Conservation (phyloP, 495 filamentous ascomycete genomes). For the Alectoria sarmentosa region DNA sequence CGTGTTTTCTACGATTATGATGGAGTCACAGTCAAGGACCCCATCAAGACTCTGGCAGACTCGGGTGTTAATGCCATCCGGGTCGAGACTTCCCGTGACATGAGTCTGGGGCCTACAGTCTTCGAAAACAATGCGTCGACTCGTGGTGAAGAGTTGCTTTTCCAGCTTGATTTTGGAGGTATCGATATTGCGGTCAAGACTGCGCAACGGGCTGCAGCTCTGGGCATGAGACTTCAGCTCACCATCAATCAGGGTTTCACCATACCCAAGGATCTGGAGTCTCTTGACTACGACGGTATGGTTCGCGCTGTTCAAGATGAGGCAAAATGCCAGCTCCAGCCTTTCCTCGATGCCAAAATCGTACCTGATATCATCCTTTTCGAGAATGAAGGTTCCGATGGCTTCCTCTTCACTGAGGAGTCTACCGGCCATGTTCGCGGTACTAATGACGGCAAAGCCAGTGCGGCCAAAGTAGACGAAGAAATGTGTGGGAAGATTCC, state of each 20-base stretch:
- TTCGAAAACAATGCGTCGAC: constrained; percentile 14
- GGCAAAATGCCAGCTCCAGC: constrained; percentile 23
- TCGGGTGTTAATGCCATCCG: constrained; percentile 23
- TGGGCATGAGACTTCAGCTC: constrained; percentile 22
- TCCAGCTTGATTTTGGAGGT: constrained; percentile 21
- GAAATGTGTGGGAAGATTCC: constrained; percentile 22
- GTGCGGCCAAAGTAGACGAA: constrained; percentile 8
- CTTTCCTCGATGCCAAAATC: constrained; percentile 20
- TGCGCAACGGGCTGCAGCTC: constrained; percentile 18
- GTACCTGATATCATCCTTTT: constrained; percentile 24
- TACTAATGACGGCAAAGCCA: constrained; percentile 16
- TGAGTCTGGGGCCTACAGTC: constrained; percentile 15
- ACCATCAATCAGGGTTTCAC: constrained; percentile 24
- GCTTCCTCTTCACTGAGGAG: constrained; percentile 23
- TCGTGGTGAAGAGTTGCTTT: constrained; percentile 17
- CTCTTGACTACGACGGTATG: constrained; percentile 20
- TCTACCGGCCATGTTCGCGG: constrained; percentile 22
- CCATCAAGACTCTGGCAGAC: constrained; percentile 22
- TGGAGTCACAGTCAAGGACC: constrained; percentile 24
- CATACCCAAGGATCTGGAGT: constrained; percentile 21
- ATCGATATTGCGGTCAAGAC: constrained; percentile 22
- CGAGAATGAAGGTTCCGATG: constrained; percentile 24
- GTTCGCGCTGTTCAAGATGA: constrained; percentile 17
- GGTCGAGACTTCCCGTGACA: constrained; percentile 12
- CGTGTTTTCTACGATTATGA: constrained; percentile 23